Evolutionary conservation across 164 flowering plant genomes (phyloP).

Genomic region (Kingdonia uniflora): DNA sequence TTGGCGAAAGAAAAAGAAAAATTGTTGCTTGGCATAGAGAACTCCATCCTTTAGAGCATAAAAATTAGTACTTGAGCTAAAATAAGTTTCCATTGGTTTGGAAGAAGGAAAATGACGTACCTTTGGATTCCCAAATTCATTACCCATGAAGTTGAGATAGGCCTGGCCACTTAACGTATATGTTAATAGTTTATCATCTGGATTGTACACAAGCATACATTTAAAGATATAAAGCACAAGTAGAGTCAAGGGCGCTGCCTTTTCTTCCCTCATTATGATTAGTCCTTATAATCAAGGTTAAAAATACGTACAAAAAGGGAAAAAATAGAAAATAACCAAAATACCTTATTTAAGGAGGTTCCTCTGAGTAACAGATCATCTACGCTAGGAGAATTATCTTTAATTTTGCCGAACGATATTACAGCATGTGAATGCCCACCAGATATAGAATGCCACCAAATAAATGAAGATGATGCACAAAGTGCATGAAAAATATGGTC

Average conservation of each 20-base stretch:
- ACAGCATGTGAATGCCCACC: constrained; percentile 91
- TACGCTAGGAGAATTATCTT: constrained; percentile 24
- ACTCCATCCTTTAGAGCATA: constrained; percentile 63
- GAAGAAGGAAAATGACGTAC: constrained; percentile 17
- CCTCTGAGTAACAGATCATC: constrained; percentile 47
- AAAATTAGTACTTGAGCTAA: background rate
- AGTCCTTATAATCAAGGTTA: too few relatives aligned
- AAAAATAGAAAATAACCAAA: background rate
- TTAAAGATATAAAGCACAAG: background rate
- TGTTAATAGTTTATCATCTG: constrained; percentile 90
- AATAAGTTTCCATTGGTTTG: background rate
- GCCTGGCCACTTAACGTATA: constrained; percentile 76
- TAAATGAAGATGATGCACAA: background rate
- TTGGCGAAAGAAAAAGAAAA: constrained; percentile 73
- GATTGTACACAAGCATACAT: constrained; percentile 5
- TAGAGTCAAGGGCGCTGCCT: too few relatives aligned
- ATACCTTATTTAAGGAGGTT: constrained; percentile 70
- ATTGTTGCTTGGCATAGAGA: constrained; percentile 81
- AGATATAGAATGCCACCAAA: constrained; percentile 63
- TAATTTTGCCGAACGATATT: constrained; percentile 55
- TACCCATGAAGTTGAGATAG: constrained; percentile 97
- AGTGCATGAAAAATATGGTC: too few relatives aligned
- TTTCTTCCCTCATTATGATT: too few relatives aligned
- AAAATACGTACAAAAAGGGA: too few relatives aligned
- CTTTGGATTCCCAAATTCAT: constrained; percentile 95